Base-by-base conservation (phyloP, 1,284 basidiomycete species). In the Cystobasidium slooffiae region DNA sequence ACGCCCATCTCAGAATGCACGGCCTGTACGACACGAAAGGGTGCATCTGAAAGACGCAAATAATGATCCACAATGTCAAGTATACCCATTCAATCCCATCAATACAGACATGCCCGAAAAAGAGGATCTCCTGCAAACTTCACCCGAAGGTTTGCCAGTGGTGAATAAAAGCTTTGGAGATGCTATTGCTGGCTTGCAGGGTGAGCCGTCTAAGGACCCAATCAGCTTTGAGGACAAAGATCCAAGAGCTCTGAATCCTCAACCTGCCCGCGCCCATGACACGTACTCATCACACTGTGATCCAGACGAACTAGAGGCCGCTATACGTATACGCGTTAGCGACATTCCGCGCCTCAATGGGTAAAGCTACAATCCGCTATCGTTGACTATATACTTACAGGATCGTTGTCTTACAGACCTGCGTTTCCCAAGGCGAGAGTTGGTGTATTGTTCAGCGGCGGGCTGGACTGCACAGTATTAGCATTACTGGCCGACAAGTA, bases 391-490 rank as follows among this genome's bases (percentile, higher is more conserved):
- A 51, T 24, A 0, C 51, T 58, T 1, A 56, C 44, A 43, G 31
- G 31, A 31, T 31, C 31, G 24, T 39, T 5, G 9, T 12, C 16
- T 4, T 41, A 44, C 52, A 74, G 61, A 41, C 64, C 58, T n/a
- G 51, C 76, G 39, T 72, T 79, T 0, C 52, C 68, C 0, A 65
- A 78, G 59, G 86, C 91, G 0, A 87, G 89, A 72, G 85, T 97
- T 0, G 94, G 91, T 3, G 85, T 99, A 7, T 86, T 99, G 5
- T 99, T 99, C 82, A 97, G 94, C 22, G 96, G 96, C 31, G 96
- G 96, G 0, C 91, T 99, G 44, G 96, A 99, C 81, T 98, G 91
- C 18, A 90, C 94, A 0, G 85, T 93, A 31, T 80, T 98, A 1
- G 89, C 94, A 0, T 89, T 88, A 76, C 84, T 98, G 0, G 90